Base-by-base conservation (phyloP, 164 flowering plant species). In the Kalanchoe fedtschenkoi region DNA sequence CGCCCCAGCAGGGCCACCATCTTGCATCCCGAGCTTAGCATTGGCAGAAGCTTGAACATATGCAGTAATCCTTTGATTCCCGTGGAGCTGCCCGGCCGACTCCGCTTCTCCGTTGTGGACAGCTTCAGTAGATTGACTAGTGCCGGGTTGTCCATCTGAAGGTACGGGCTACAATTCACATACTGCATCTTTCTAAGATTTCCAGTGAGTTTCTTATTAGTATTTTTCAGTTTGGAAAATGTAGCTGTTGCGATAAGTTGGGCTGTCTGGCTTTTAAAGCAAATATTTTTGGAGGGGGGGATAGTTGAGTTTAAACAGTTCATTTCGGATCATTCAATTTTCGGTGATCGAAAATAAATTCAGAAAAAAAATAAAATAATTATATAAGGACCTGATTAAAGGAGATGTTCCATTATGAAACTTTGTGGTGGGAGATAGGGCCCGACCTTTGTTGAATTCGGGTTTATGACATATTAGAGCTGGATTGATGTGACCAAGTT, bases 31-130 rank as follows among this genome's bases (percentile, higher is more conserved):
- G 96, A 76, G 66, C 75, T 84, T 28, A 90, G 62, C 72, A 83
- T 71, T 1, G 96, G 93, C 74, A 86, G 78, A 44, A 91, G 81
- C 72, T 86, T 91, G 84, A 91, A 82, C 87, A 91, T 82, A 11
- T 72, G 69, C 22, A 86, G 63, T 59, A 88, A 69, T 11, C 89
- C 84, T 14, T 47, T 47, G 54, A 47, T 47, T 6, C 74, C 71
- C 4, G 74, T 11, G 4, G 73, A 37, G 47, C 69, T 70, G 5
- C 79, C 38, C 0, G 75, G 66, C 56, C 29, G 55, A 26, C 39
- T 34, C 6, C 78, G 72, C 61, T 76, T 80, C 24, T 68, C 72
- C 3, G 66, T 44, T 10, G 81, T 32, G 0, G 77, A 65, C n/a
- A 72, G 78, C 29, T 76, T 79, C 34, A 89, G 83, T 13, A 85